These are phyloP conservation scores for Xylaria sp. DNA, from an alignment of 2,329 filamentous ascomycete genomes.

Conservation along the genomic window DNA sequence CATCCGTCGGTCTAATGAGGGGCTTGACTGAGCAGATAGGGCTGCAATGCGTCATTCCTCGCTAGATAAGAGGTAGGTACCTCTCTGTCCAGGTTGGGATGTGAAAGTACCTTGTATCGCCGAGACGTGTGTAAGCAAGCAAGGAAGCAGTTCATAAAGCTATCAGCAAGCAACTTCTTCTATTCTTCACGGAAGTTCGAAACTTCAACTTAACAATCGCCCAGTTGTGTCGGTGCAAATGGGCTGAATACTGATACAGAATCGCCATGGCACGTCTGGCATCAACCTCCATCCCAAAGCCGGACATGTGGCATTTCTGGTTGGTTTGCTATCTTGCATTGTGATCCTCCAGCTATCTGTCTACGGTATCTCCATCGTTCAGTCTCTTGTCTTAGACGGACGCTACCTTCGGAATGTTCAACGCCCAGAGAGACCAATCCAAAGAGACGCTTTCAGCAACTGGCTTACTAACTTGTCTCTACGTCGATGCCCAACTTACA, in stretches of 20 bases:
- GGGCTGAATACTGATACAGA: not conserved
- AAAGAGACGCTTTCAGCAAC: not conserved
- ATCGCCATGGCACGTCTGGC: not conserved
- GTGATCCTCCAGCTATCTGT: not conserved
- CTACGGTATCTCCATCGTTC: not conserved
- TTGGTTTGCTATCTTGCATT: not conserved
- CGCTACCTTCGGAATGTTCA: not conserved
- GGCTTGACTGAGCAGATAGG: constrained; percentile 8
- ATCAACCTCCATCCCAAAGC: not conserved
- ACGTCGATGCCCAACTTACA: not conserved
- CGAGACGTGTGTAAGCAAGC: not conserved
- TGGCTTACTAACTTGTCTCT: not conserved
- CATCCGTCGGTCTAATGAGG: constrained; percentile 8
- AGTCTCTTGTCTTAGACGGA: not conserved
- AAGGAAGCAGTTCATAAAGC: not conserved
- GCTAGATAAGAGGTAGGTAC: not conserved
- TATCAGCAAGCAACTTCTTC: not conserved
- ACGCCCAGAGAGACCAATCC: not conserved
- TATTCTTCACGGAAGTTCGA: not conserved
- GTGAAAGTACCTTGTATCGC: not conserved
- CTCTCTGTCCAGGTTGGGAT: not conserved
- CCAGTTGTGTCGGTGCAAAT: not conserved
- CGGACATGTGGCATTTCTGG: not conserved
- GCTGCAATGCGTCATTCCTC: constrained; percentile 4
- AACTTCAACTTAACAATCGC: not conserved